These are phyloP conservation scores for Colletotrichum noveboracense DNA, from an alignment of 2,329 filamentous ascomycete genomes.

Conservation along the genomic window DNA sequence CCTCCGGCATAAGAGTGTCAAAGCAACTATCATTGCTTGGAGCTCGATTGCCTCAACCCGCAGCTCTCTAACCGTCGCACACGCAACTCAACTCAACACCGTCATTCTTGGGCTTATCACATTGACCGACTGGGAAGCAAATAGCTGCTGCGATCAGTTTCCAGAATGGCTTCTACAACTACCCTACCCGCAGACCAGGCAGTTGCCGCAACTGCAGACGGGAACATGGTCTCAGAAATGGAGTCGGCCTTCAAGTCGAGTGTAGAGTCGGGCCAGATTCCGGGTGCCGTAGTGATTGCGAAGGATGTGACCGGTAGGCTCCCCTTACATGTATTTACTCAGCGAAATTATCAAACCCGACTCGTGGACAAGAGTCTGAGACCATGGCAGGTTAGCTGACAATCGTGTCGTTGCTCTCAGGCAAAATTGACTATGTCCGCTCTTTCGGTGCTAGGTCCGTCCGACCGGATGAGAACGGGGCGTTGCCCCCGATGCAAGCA, in stretches of 20 bases:
- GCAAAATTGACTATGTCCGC: constrained; percentile 7
- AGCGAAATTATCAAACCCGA: background rate
- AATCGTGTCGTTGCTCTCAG: background rate
- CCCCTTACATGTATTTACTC: background rate
- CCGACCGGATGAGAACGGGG: constrained; percentile 25
- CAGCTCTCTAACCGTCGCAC: background rate
- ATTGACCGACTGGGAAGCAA: background rate
- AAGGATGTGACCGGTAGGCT: background rate
- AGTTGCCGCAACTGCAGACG: background rate
- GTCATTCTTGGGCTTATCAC: background rate
- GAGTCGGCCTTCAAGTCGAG: background rate
- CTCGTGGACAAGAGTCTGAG: background rate
- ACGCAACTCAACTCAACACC: background rate
- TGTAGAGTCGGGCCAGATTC: background rate
- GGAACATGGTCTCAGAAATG: background rate
- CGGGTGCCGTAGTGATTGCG: background rate
- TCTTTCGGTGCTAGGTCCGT: background rate
- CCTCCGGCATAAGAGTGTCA: background rate
- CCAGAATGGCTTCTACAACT: background rate
- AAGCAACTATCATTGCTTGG: background rate
- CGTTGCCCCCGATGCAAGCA: constrained; percentile 29
- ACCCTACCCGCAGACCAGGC: background rate
- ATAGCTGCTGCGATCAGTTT: background rate
- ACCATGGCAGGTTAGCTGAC: background rate
- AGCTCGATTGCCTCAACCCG: background rate